Base-by-base conservation (phyloP, 2,329 filamentous ascomycete genomes). In the Rhinocladiella mackenziei region DNA sequence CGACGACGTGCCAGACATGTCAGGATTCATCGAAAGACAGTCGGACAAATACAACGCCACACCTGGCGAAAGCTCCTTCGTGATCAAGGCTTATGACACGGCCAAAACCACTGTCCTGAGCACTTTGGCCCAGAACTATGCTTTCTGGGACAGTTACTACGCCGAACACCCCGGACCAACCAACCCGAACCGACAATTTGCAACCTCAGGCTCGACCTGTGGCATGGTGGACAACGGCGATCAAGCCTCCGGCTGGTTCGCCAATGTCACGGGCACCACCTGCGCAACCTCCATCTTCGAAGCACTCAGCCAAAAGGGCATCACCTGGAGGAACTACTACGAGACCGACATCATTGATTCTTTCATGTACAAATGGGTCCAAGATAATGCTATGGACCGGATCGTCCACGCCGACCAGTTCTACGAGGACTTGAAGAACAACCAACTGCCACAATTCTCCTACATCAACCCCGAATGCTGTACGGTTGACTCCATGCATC, bases 391-490 rank as follows among this genome's bases (percentile, higher is more conserved):
- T 4, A 50, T 50, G 48, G 48, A 50, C 17, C 15, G 31, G 13
- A 30, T 50, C 17, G 43, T 46, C 15, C 48, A 50, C 15, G 48
- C 48, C 14, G 43, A 46, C 37, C 60, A 74, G 56, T 89, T 91
- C 69, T 74, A 81, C 57, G 67, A 76, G 35, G 87, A 92, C 56
- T 71, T 89, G 8, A 66, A 74, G 43, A 69, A 66, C 51, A 66
- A 81, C 58, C 74, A 69, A 35, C 75, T 89, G 9, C 86, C 86
- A 2, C 85, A 89, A 68, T 84, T 80, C 65, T 72, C 75, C 48
- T 73, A 72, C 53, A 66, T 73, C 47, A 73, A 70, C 10, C 69
- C 69, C 10, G 48, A 50, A 41, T 50, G 48, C 39, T 50, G 48
- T 18, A 46, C 43, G 8, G 40, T 50, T 18, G 48, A 50, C 36